Conservation (phyloP, 208 protist genomes). For the Hexamita inflata region DNA sequence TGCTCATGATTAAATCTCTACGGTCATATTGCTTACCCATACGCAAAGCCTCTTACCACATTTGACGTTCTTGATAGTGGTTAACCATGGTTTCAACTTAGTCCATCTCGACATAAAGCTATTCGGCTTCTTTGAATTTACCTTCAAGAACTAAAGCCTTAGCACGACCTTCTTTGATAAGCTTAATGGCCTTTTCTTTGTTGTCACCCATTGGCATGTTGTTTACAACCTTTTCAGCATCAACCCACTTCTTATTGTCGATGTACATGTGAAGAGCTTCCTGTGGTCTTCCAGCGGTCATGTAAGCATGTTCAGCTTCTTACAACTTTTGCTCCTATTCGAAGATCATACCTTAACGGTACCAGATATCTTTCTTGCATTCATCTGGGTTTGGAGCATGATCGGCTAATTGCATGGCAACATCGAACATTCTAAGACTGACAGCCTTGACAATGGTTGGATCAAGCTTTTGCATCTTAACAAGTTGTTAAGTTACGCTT, state of each 20-base stretch:
- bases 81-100: not conserved
- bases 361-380: not conserved
- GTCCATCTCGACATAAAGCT: not conserved
- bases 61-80: conserved; percentile 5
- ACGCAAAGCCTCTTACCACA: conserved; percentile 17
- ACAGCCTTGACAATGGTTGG: not conserved
- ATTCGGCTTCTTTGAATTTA: conserved; percentile 4
- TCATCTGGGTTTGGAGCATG: not conserved
- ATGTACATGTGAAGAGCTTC: conserved; percentile 21
- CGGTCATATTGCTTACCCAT: not conserved
- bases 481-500: not conserved
- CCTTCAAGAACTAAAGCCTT: not conserved
- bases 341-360: not conserved
- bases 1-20: not conserved
- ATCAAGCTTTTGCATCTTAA: conserved; percentile 2
- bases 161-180: not conserved
- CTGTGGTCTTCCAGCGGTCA: not conserved
- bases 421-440: not conserved
- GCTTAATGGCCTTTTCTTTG: not conserved
- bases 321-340: not conserved
- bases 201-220: not conserved
- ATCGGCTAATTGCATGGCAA: conserved; percentile 2
- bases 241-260: not conserved
- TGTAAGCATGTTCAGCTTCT: conserved; percentile 18
- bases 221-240: not conserved